Evolutionary conservation across 495 filamentous ascomycete species (phyloP).

Genomic region (Podospora appendiculata): DNA sequence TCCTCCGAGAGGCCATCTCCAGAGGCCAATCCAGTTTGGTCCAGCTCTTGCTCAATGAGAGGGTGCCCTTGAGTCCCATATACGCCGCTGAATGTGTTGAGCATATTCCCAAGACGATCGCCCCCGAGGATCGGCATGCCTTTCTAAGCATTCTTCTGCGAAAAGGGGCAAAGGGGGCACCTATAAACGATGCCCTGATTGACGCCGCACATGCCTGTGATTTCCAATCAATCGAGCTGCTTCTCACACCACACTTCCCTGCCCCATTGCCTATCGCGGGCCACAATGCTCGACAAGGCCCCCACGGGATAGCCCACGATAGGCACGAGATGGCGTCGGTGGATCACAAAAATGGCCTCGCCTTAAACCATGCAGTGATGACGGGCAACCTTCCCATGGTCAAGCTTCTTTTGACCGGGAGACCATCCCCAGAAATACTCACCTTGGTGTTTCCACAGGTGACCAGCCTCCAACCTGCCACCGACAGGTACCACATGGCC

Average conservation of each 20-base stretch:
- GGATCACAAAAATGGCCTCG: constrained; percentile 33
- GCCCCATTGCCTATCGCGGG: constrained; percentile 12
- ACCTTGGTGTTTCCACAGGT: constrained; percentile 30
- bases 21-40: constrained; percentile 30
- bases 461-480: constrained; percentile 14
- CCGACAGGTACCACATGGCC: constrained; percentile 30
- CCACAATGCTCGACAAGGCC: constrained; percentile 14
- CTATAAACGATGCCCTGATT: constrained; percentile 32
- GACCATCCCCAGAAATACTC: constrained; percentile 31
- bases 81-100: constrained; percentile 36
- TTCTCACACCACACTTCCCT: constrained; percentile 34
- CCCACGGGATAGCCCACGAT: constrained; percentile 19
- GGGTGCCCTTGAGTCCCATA: constrained; percentile 22
- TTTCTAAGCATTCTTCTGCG: constrained; percentile 29
- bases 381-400: constrained; percentile 28
- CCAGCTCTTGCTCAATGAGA: constrained; percentile 29
- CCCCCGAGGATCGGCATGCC: constrained; percentile 31
- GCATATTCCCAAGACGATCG: constrained; percentile 32
- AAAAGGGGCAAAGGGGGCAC: constrained; percentile 31
- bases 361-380: constrained; percentile 32
- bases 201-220: constrained; percentile 33
- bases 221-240: constrained; percentile 27
- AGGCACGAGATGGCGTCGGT: constrained; percentile 38
- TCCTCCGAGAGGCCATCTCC: constrained; percentile 28
- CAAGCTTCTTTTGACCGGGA: constrained; percentile 28